phyloP scores from a whole-genome alignment of 2,329 filamentous ascomycete species.

The Neopestalotiopsis clavispora region DNA sequence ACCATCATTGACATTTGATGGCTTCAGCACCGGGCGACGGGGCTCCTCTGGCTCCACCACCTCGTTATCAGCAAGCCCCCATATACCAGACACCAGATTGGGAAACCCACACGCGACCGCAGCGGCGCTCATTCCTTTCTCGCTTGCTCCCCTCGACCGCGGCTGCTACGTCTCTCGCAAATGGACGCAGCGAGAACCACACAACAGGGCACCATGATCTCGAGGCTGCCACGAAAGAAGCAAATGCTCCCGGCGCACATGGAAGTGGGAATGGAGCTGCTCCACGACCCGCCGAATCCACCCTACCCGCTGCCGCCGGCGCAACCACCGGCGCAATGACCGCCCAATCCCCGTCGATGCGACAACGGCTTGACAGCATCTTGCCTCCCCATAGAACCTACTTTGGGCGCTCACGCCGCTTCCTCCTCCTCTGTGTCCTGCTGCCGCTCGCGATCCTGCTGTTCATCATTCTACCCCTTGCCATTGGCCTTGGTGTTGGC shows the following conservation, averaged over 20 bases:
- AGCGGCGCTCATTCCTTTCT: conserved; percentile 16
- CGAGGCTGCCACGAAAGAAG: background rate
- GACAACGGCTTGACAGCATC: conserved; percentile 25
- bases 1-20: background rate
- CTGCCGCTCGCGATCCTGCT: conserved; percentile 27
- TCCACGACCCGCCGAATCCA: background rate
- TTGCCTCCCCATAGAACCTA: conserved; percentile 32
- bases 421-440: conserved; percentile 28
- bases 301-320: background rate
- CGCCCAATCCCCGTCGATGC: conserved; percentile 15
- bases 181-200: background rate
- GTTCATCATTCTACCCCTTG: conserved; percentile 29
- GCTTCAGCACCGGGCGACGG: background rate
- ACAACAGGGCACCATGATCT: conserved; percentile 12
- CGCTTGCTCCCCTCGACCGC: conserved; percentile 15
- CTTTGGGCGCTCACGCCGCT: conserved; percentile 29
- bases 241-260: background rate
- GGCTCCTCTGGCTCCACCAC: background rate
- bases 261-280: background rate
- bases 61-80: conserved; percentile 9
- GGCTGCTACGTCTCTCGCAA: background rate
- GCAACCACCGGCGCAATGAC: background rate
- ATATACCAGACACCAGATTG: conserved; percentile 26
- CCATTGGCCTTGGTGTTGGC: conserved; percentile 32
- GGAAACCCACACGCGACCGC: conserved; percentile 19